Conservation (phyloP, 768 basidiomycete species). For the Lactarius akahatsu region DNA sequence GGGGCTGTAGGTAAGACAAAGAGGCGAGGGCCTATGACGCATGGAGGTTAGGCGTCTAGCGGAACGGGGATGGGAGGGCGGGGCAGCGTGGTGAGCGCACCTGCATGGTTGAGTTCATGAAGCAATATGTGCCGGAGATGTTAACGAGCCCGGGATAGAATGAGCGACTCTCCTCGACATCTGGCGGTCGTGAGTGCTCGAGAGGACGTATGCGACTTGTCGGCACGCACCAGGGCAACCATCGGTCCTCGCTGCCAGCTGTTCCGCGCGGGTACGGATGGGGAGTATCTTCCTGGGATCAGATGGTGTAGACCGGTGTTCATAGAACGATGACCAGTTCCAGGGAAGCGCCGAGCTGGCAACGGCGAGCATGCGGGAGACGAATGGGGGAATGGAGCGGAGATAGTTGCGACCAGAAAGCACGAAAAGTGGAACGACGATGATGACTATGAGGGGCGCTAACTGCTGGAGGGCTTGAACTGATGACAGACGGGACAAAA, state of each 20-base stretch:
- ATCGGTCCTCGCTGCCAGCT: constrained; percentile 45
- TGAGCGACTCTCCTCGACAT: constrained; percentile 36
- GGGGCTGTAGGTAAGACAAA: constrained; percentile 73
- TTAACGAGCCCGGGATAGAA: constrained; percentile 93
- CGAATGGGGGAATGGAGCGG: constrained; percentile 31
- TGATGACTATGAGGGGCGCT: constrained; percentile 54
- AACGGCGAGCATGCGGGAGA: constrained; percentile 57
- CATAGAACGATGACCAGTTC: constrained; percentile 47
- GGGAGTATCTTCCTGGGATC: constrained; percentile 49
- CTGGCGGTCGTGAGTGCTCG: neutral
- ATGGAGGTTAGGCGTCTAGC: constrained; percentile 13
- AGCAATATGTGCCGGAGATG: constrained; percentile 94
- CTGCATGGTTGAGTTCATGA: constrained; percentile 96
- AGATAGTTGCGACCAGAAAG: constrained; percentile 36
- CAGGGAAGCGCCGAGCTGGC: constrained; percentile 58
- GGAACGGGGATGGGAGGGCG: neutral
- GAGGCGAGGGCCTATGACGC: constrained; percentile 81
- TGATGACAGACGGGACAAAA: constrained; percentile 25
- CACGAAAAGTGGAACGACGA: constrained; percentile 43
- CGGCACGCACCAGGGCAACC: constrained; percentile 35
- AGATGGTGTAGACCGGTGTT: constrained; percentile 33
- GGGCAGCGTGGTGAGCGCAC: constrained; percentile 36
- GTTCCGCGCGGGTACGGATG: constrained; percentile 54
- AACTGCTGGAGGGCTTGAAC: constrained; percentile 49
- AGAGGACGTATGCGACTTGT: neutral